phyloP scores from a whole-genome alignment of 2,329 filamentous ascomycete genomes.

The Pseudocercospora macadamiae region DNA sequence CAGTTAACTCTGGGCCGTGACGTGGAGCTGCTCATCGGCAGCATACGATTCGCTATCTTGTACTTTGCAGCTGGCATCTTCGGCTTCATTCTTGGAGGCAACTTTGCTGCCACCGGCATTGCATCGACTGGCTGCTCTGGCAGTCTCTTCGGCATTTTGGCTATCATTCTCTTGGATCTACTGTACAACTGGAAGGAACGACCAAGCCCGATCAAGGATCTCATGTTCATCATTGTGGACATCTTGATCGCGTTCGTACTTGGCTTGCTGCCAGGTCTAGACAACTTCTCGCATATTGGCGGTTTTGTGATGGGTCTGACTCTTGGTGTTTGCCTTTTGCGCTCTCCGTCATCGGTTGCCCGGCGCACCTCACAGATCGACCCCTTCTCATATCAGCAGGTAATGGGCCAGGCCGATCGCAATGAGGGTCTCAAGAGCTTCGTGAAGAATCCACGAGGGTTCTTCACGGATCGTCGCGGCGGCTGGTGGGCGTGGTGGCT shows the following conservation, averaged over 20 bases:
- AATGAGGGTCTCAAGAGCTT: slow-evolving; percentile 46
- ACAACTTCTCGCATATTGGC: slow-evolving; percentile 97
- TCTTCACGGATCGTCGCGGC: slow-evolving; percentile 90
- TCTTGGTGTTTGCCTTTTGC: slow-evolving; percentile 82
- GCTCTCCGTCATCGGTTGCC: slow-evolving; percentile 71
- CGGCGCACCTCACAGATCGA: slow-evolving; percentile 26
- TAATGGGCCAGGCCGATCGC: slow-evolving; percentile 19
- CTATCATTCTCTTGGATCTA: slow-evolving; percentile 83
- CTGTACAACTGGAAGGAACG: slow-evolving; percentile 91
- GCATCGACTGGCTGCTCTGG: slow-evolving; percentile 87
- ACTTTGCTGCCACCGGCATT: slow-evolving; percentile 81
- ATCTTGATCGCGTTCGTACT: slow-evolving; percentile 89
- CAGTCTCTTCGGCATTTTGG: slow-evolving; percentile 87
- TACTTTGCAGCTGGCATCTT: slow-evolving; percentile 93
- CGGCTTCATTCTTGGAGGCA: slow-evolving; percentile 91
- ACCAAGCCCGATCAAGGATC: slow-evolving; percentile 73
- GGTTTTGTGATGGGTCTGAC: slow-evolving; percentile 91
- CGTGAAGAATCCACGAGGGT: slow-evolving; percentile 60
- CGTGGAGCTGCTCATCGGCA: slow-evolving; percentile 88
- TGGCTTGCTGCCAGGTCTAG: slow-evolving; percentile 85
- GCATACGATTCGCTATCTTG: slow-evolving; percentile 83
- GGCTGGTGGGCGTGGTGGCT: slow-evolving; percentile 99
- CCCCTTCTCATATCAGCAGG: slow-evolving; percentile 26
- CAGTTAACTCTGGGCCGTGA: slow-evolving; percentile 89
- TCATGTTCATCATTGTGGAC: slow-evolving; percentile 85